Conservation (phyloP, 2,329 filamentous ascomycete genomes). For the Byssothecium circinans region DNA sequence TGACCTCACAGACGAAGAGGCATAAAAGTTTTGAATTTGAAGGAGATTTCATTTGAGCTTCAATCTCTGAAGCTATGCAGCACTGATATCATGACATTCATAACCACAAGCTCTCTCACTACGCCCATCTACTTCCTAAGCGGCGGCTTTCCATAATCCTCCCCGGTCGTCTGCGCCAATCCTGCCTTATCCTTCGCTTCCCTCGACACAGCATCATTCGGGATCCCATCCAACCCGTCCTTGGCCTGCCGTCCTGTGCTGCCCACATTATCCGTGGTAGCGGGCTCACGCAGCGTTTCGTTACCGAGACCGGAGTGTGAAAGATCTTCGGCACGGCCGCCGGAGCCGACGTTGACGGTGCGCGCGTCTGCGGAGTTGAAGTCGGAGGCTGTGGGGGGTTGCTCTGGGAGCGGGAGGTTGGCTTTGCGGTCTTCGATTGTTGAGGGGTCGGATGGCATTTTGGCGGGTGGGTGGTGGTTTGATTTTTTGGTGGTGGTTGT, state of each 20-base stretch:
- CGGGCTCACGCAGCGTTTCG: slow-evolving; percentile 44
- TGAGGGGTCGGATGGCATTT: slow-evolving; percentile 42
- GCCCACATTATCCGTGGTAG: slow-evolving; percentile 56
- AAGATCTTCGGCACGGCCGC: slow-evolving; percentile 46
- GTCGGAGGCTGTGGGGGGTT: slow-evolving; percentile 75
- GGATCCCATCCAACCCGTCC: slow-evolving; percentile 59
- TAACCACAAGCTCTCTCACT: slow-evolving; percentile 1
- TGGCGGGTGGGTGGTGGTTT: slow-evolving; percentile 11
- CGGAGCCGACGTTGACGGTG: slow-evolving; percentile 71
- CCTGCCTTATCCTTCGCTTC: slow-evolving; percentile 49
- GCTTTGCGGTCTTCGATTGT: slow-evolving; percentile 68
- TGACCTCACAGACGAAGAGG: neutral
- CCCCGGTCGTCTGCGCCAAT: slow-evolving; percentile 43
- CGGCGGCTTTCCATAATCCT: too few species aligned
- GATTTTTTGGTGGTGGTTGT: neutral
- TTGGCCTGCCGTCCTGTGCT: slow-evolving; percentile 64
- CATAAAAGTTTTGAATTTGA: neutral
- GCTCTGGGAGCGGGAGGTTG: slow-evolving; percentile 77
- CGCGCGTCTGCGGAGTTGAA: slow-evolving; percentile 72
- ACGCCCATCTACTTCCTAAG: slow-evolving; percentile 1
- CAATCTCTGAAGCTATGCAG: neutral
- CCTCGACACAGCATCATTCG: slow-evolving; percentile 61
- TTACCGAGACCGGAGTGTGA: slow-evolving; percentile 55
- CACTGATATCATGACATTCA: neutral
- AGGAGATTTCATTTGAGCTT: neutral